Base-by-base conservation (phyloP, 2,329 filamentous ascomycete genomes). In the Verticillium nonalfalfae region DNA sequence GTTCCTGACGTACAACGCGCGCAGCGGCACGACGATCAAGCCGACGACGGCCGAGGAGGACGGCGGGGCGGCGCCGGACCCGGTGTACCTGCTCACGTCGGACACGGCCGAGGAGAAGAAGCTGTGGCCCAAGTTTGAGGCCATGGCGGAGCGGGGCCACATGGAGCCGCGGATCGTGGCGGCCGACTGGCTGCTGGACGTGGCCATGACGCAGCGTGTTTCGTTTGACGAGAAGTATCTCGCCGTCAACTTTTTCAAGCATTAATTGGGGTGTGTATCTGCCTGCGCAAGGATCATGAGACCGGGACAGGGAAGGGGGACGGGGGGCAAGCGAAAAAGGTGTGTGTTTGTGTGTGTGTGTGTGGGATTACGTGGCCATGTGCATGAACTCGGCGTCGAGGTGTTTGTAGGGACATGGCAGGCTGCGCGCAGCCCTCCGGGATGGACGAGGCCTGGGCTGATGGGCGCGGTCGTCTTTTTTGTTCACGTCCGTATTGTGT, bases 121-220 rank as follows among this genome's bases (percentile, higher is more conserved):
- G 65, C 76, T 97, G 61, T 97, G 93, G 91, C 78, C 82, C 14
- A 87, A 86, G 63, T 99, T 99, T 73, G 81, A 86, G 61, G 85
- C 90, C 59, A 88, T 96, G 84, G 93, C 91, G 2, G 78, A 82
- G 64, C 89, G 88, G 67, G 88, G 90, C 55, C 88, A 91, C 70
- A 93, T 94, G 83, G 83, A 88, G 66, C 89, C 93, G 2, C 82
- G 90, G 59, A 87, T 99, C 50, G 92, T 97, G 31, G 85, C 84
- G 56, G 85, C 90, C 2, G 93, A 99, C 71, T 99, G 95, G 95
- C 74, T 99, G 68, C 78, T 99, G 61, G 89, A 93, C 70, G 88
- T 93, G 63, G 91, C 92, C 4, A 94, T 99, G 90, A 87, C 85
- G 68, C 95, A 99, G 76, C 82, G 92, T 74, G 78, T 95, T 65